These are phyloP conservation scores for Ceratocystis colombiana DNA, from an alignment of 2,329 filamentous ascomycete genomes.

Conservation along the genomic window DNA sequence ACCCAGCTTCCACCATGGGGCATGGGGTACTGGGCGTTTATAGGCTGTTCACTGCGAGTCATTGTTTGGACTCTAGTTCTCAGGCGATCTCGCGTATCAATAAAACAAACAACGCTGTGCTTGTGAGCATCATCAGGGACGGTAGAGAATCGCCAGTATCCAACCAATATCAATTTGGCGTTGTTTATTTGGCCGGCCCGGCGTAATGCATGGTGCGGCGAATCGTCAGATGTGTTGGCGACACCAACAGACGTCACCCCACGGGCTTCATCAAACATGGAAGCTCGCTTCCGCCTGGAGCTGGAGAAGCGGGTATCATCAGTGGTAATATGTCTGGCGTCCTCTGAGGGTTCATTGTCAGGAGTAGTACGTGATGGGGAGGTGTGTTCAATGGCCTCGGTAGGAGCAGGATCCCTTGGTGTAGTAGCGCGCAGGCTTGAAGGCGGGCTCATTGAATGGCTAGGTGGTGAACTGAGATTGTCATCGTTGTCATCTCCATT, in stretches of 20 bases:
- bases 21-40: slow-evolving; percentile 41
- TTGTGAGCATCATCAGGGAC: slow-evolving; percentile 42
- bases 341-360: slow-evolving; percentile 34
- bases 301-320: neutral
- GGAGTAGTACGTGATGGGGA: slow-evolving; percentile 33
- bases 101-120: slow-evolving; percentile 53
- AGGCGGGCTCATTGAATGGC: slow-evolving; percentile 34
- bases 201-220: slow-evolving; percentile 19
- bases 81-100: slow-evolving; percentile 38
- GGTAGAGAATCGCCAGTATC: slow-evolving; percentile 51
- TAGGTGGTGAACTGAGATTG: slow-evolving; percentile 36
- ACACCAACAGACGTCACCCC: slow-evolving; percentile 10
- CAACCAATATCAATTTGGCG: slow-evolving; percentile 43
- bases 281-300: slow-evolving; percentile 21
- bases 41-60: slow-evolving; percentile 40
- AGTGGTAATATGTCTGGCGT: slow-evolving; percentile 26
- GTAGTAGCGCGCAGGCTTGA: slow-evolving; percentile 36
- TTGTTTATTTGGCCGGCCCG: slow-evolving; percentile 22
- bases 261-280: slow-evolving; percentile 4
- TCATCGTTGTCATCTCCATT: slow-evolving; percentile 32
- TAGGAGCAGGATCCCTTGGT: slow-evolving; percentile 44
- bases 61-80: slow-evolving; percentile 27
- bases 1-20: slow-evolving; percentile 55
- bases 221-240: slow-evolving; percentile 5
- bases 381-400: slow-evolving; percentile 36